Evolutionary conservation across 2,329 filamentous ascomycete genomes (phyloP).

Genomic region (Talaromyces sp.): DNA sequence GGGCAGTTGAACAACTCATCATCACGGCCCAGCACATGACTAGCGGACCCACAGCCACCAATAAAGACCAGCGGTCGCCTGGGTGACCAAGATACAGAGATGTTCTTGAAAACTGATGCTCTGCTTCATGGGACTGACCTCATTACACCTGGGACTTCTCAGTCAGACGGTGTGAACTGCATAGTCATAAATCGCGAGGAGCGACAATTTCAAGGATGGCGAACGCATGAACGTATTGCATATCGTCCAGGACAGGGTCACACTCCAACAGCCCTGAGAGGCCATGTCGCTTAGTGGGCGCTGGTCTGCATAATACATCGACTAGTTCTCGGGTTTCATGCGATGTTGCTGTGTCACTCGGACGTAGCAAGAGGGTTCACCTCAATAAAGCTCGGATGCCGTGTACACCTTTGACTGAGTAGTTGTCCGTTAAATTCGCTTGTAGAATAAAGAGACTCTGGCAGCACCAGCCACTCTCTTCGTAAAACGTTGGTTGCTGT

Average conservation of each 20-base stretch:
- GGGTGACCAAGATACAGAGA: conserved; percentile 9
- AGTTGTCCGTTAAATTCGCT: background rate
- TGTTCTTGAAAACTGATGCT: background rate
- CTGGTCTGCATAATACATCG: background rate
- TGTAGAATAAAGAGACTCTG: background rate
- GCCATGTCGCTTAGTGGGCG: background rate
- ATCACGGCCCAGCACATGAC: conserved; percentile 16
- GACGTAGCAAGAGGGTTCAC: background rate
- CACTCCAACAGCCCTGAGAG: background rate
- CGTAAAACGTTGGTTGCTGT: background rate
- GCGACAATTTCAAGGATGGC: background rate
- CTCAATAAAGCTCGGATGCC: background rate
- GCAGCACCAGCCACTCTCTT: conserved; percentile 14
- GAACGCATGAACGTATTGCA: background rate
- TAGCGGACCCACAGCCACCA: conserved; percentile 17
- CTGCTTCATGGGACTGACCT: background rate
- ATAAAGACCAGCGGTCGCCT: conserved; percentile 15
- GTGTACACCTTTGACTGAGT: background rate
- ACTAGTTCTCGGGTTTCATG: background rate
- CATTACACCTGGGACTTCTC: background rate
- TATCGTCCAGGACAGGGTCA: background rate
- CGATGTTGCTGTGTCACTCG: conserved; percentile 8
- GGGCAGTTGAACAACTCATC: conserved; percentile 19
- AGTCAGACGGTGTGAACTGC: background rate
- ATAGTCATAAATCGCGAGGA: background rate